Conservation (phyloP, 371 early-diverging fungal genomes). For the Haplosporangium sp. region DNA sequence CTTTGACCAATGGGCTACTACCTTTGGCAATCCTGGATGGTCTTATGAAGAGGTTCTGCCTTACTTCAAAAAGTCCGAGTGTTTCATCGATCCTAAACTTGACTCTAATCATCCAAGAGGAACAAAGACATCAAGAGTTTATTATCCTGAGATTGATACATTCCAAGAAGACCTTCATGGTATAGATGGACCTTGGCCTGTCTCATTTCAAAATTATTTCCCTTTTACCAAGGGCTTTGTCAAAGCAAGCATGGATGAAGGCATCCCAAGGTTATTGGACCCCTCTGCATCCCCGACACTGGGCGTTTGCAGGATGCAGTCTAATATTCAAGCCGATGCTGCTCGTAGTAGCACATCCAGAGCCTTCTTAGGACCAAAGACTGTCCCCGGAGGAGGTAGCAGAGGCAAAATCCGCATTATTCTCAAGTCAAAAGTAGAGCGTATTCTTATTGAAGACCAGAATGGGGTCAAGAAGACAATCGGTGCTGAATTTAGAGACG, state of each 20-base stretch:
- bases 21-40: constrained; percentile 25
- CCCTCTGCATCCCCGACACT: constrained; percentile 9
- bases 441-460: constrained; percentile 14
- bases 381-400: constrained; percentile 19
- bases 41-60: constrained; percentile 16
- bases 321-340: constrained; percentile 10
- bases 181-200: constrained; percentile 30
- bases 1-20: constrained; percentile 21
- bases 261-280: constrained; percentile 8
- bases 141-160: constrained; percentile 18
- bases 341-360: constrained; percentile 12
- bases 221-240: constrained; percentile 7
- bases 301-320: constrained; percentile 15
- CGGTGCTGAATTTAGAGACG: constrained; percentile 30
- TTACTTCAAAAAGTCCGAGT: constrained; percentile 33
- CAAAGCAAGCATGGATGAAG: constrained; percentile 5
- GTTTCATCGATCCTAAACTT: constrained; percentile 22
- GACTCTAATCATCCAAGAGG: constrained; percentile 2
- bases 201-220: constrained; percentile 10
- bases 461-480: constrained; percentile 15
- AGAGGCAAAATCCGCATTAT: constrained; percentile 26
- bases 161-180: constrained; percentile 30
- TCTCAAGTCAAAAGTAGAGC: constrained; percentile 10
- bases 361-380: constrained; percentile 18
- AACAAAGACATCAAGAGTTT: constrained; percentile 4